Evolutionary conservation across 768 basidiomycete species (phyloP).

Genomic region (Tephrocybe rancida): DNA sequence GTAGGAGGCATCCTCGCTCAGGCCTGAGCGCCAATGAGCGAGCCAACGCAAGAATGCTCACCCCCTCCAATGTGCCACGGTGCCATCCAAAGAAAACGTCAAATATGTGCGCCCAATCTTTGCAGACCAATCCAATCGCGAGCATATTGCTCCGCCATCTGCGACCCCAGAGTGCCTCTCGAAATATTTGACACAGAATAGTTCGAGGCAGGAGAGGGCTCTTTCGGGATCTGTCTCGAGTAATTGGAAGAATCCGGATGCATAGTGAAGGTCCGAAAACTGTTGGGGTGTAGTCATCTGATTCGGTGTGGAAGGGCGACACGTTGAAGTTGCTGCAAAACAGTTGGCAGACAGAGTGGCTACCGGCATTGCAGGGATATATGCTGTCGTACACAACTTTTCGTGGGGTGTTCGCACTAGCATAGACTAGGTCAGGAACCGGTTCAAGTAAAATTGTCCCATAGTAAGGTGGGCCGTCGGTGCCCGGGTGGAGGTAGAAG

Average conservation of each 20-base stretch:
- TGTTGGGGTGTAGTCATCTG: no score
- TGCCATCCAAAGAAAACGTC: neutral
- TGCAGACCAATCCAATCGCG: neutral
- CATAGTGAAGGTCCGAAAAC: neutral
- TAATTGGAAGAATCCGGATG: neutral
- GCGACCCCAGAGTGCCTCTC: neutral
- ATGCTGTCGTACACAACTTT: neutral
- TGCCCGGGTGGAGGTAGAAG: no score
- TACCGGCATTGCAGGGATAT: neutral
- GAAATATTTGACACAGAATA: neutral
- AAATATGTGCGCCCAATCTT: neutral
- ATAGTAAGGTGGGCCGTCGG: no score
- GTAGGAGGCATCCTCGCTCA: neutral
- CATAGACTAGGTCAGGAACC: no score
- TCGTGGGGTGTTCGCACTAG: neutral
- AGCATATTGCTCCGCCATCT: neutral
- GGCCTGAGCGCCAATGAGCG: neutral
- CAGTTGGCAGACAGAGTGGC: neutral
- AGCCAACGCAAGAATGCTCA: neutral
- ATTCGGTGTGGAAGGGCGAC: no score
- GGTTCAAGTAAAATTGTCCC: neutral
- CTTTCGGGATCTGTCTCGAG: neutral
- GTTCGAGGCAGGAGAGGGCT: neutral
- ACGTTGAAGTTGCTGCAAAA: no score
- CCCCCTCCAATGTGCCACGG: rapidly evolving